These are phyloP conservation scores for Magnaporthiopsis rhizophila DNA, from an alignment of 2,329 filamentous ascomycete species.

Conservation along the genomic window DNA sequence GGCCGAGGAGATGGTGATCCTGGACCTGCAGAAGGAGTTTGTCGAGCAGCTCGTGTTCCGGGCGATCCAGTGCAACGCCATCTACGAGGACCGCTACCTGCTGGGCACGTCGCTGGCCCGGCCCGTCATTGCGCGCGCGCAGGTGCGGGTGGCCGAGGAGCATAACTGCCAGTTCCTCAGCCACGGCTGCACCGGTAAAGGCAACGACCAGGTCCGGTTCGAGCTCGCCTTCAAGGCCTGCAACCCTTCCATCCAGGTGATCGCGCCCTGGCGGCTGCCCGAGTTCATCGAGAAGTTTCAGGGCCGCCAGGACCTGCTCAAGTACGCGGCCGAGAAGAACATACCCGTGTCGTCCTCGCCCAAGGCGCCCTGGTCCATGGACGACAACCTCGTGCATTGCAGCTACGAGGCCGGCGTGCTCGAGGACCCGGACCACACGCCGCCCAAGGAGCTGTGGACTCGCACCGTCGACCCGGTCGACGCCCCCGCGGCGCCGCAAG, in stretches of 20 bases:
- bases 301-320: constrained; percentile 64
- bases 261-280: constrained; percentile 67
- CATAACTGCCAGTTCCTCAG: constrained; percentile 47
- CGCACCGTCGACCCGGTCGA: constrained; percentile 59
- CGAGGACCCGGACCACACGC: constrained; percentile 55
- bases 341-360: constrained; percentile 69
- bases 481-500: constrained; percentile 61
- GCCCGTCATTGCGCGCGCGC: constrained; percentile 60
- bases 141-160: constrained; percentile 53
- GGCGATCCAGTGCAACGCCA: constrained; percentile 66
- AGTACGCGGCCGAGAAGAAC: constrained; percentile 58
- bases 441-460: constrained; percentile 76
- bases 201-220: constrained; percentile 45
- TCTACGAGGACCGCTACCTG: constrained; percentile 52
- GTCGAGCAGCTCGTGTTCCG: constrained; percentile 75
- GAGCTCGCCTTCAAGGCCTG: constrained; percentile 36
- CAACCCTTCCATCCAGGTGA: constrained; percentile 59
- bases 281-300: constrained; percentile 63
- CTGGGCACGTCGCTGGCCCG: constrained; percentile 56
- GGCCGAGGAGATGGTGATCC: constrained; percentile 54
- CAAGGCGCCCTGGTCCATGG: constrained; percentile 59
- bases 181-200: constrained; percentile 55
- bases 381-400: constrained; percentile 64
- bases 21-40: constrained; percentile 66
- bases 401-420: constrained; percentile 72